Base-by-base conservation (phyloP, 2,329 filamentous ascomycete species). In the Colletotrichum simmondsii region DNA sequence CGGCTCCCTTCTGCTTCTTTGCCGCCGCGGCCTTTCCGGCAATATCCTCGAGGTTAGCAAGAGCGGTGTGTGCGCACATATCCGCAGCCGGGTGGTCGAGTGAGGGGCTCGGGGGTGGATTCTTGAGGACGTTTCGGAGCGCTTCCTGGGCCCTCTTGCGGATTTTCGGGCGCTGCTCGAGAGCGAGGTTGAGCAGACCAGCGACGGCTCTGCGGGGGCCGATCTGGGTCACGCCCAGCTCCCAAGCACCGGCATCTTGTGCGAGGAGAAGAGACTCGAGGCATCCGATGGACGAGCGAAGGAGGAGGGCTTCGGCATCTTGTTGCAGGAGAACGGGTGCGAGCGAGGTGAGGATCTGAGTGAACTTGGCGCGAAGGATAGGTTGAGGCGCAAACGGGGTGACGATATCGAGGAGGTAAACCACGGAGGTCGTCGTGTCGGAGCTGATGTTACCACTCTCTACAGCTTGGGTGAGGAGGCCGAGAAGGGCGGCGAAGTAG, bases 401-500 rank as follows among this genome's bases (percentile, higher is more conserved):
- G 77, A 98, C 91, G 76, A 97, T 87, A 83, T 99, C 96, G 85
- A 99, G 94, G 19, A 99, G 92, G 83, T 99, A 99, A 77, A 99
- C 93, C 76, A 97, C 93, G 3, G 96, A 94, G 26, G 93, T 92
- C 37, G 94, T 93, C 73, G 97, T 87, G 75, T 97, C 95, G 81
- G 94, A 94, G 81, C 96, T 96, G 68, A 93, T 87, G 67, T 91
- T 90, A 64, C 91, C 92, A 75, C 84, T 87, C 52, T 88, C 90
- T 66, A 93, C 89, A 32, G 94, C 92, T 83, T 97, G 94, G 78
- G 91, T 90, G 3, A 99, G 90, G 4, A 99, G 89, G 49, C 95
- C 94, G 58, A 99, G 89, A 5, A 99, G 91, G n/a, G 97, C 95
- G 19, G 95, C 95, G 80, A 98, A 98, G 85, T 98, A 99, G 74